Evolutionary conservation across 805 yeast genomes (phyloP).

Genomic region (Yarrowia sp.): DNA sequence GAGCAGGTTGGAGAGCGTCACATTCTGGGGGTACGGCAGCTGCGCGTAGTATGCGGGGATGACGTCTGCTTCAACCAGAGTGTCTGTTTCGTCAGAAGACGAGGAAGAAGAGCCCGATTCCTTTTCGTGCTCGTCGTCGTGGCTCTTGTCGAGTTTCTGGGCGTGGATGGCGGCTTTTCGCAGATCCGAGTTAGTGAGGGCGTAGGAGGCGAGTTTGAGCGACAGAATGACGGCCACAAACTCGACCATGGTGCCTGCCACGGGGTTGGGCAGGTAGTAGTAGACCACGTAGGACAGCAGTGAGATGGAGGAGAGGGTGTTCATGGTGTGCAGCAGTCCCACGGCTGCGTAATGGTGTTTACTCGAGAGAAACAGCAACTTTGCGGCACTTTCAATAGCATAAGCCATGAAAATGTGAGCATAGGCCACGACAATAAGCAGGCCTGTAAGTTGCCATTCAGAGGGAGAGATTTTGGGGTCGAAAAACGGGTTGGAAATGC

Average conservation of each 20-base stretch:
- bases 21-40: conserved; percentile 42
- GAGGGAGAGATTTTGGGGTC: conserved; percentile 34
- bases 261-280: conserved; percentile 41
- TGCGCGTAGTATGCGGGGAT: conserved; percentile 39
- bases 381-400: conserved; percentile 39
- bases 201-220: conserved; percentile 44
- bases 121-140: conserved; percentile 20
- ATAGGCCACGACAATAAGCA: conserved; percentile 35
- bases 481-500: conserved; percentile 37
- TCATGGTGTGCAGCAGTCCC: conserved; percentile 36
- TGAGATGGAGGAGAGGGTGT: conserved; percentile 35
- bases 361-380: conserved; percentile 27
- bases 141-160: background rate
- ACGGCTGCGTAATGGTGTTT: conserved; percentile 35
- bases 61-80: conserved; percentile 29
- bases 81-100: conserved; percentile 24
- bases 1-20: conserved; percentile 39
- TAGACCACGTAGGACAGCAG: conserved; percentile 39
- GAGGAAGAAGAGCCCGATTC: conserved; percentile 11
- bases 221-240: conserved; percentile 43
- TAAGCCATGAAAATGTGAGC: conserved; percentile 41
- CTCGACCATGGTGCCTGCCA: conserved; percentile 45
- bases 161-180: conserved; percentile 37
- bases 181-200: conserved; percentile 46
- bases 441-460: conserved; percentile 26